These are phyloP conservation scores for Beta lomatogona DNA, from an alignment of 179 eudicot species.

Conservation along the genomic window DNA sequence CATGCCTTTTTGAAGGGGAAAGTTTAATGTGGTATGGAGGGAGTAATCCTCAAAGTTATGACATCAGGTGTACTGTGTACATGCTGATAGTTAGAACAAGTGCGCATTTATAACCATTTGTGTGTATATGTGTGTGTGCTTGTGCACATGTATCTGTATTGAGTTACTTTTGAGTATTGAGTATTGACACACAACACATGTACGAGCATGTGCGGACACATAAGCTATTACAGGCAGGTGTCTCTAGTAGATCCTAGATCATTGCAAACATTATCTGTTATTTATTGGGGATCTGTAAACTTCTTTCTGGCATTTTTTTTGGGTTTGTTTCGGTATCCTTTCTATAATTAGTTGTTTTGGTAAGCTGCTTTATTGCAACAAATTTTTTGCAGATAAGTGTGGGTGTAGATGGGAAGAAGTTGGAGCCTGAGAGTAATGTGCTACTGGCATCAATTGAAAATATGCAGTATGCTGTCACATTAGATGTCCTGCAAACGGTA, in stretches of 20 bases:
- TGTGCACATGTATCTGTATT: neutral
- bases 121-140: neutral
- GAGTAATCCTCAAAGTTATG: neutral
- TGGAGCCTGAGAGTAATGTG: constrained; percentile 95
- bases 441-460: constrained; percentile 95
- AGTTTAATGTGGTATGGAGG: neutral
- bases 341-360: neutral
- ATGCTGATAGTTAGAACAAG: neutral
- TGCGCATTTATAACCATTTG: neutral
- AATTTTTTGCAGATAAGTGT: constrained; percentile 53
- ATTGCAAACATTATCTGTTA: neutral
- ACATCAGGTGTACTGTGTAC: neutral
- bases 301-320: neutral
- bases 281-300: neutral
- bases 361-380: neutral
- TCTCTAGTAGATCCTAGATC: neutral
- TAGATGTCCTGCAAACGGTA: constrained; percentile 93
- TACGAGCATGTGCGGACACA: neutral
- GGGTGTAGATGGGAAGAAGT: constrained; percentile 81
- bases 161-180: too few species aligned
- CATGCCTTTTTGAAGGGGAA: neutral
- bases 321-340: neutral
- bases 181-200: neutral
- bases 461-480: constrained; percentile 93
- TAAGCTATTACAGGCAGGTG: neutral